These are phyloP conservation scores for Cryptococcus hybrid DNA, from an alignment of 1,284 basidiomycete species.

Conservation along the genomic window DNA sequence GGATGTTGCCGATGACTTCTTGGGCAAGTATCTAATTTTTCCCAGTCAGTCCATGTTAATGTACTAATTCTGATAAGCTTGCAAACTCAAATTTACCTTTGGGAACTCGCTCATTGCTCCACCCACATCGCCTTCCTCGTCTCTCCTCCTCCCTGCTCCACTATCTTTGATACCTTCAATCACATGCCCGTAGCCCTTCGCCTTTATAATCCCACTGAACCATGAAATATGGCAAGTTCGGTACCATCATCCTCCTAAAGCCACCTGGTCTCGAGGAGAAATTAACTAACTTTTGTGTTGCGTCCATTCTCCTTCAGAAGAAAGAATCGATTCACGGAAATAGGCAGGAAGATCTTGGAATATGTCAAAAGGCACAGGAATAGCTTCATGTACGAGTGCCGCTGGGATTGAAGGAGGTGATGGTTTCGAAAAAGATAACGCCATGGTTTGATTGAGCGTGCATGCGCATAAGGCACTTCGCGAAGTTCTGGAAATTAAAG, in stretches of 20 bases:
- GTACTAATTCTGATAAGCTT: neutral
- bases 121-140: constrained; percentile 60
- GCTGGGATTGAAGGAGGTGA: constrained; percentile 78
- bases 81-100: constrained; percentile 44
- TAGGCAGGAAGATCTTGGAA: constrained; percentile 87
- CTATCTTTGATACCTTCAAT: constrained; percentile 78
- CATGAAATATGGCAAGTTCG: constrained; percentile 97
- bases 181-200: constrained; percentile 91
- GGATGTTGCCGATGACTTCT: constrained; percentile 89
- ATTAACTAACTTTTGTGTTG: constrained; percentile 96
- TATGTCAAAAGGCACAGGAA: constrained; percentile 68
- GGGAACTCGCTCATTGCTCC: constrained; percentile 67
- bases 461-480: constrained; percentile 98
- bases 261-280: constrained; percentile 84
- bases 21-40: constrained; percentile 73
- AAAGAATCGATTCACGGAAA: constrained; percentile 91
- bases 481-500: constrained; percentile 73
- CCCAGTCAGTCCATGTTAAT: neutral
- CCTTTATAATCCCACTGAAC: constrained; percentile 97
- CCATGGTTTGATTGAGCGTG: constrained; percentile 84
- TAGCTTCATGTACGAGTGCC: constrained; percentile 89
- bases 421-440: constrained; percentile 91
- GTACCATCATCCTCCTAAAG: constrained; percentile 88
- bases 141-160: constrained; percentile 51
- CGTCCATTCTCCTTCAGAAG: constrained; percentile 93